Evolutionary conservation across 768 basidiomycete genomes (phyloP).

Genomic region (Candolleomyces efflorescens): DNA sequence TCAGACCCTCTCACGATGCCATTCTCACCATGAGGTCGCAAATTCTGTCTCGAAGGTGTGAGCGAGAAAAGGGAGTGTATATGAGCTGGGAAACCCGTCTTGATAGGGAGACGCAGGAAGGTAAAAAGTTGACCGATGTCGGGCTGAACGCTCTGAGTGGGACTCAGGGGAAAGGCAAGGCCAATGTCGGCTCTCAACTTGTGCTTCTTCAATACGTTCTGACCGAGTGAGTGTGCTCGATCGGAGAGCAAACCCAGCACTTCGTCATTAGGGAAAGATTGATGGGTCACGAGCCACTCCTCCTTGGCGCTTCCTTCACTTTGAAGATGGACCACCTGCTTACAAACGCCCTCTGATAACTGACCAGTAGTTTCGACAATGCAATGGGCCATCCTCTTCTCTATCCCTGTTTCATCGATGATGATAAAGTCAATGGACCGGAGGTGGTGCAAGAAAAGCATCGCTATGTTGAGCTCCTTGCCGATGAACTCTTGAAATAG

Average conservation of each 20-base stretch:
- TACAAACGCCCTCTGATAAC: slow-evolving; percentile 4
- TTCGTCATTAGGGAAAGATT: slow-evolving; percentile 19
- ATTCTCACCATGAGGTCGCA: slow-evolving; percentile 37
- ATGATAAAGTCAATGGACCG: slow-evolving; percentile 35
- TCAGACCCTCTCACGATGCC: slow-evolving; percentile 32
- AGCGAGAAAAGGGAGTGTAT: slow-evolving; percentile 46
- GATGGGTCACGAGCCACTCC: slow-evolving; percentile 32
- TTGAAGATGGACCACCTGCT: slow-evolving; percentile 15
- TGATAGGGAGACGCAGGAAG: slow-evolving; percentile 42
- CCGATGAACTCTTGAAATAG: slow-evolving; percentile 38
- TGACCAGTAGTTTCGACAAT: slow-evolving; percentile 13
- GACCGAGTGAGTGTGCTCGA: slow-evolving; percentile 21
- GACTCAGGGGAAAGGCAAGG: slow-evolving; percentile 29
- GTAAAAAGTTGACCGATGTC: slow-evolving; percentile 42
- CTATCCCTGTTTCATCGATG: slow-evolving; percentile 23
- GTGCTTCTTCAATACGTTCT: slow-evolving; percentile 25
- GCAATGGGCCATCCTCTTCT: background rate
- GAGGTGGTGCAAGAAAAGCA: slow-evolving; percentile 41
- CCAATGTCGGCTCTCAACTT: slow-evolving; percentile 38
- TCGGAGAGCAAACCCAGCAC: slow-evolving; percentile 22
- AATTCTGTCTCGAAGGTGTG: slow-evolving; percentile 38
- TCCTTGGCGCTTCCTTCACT: slow-evolving; percentile 8
- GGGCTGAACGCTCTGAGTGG: background rate
- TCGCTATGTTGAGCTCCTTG: slow-evolving; percentile 34
- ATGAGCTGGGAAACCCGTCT: slow-evolving; percentile 41